Percentiles rank a stretch among this genome's conserved stretches.
phyloP scores from a whole-genome alignment of 768 basidiomycete genomes.

The Sistotremastrum niveocremeum region DNA sequence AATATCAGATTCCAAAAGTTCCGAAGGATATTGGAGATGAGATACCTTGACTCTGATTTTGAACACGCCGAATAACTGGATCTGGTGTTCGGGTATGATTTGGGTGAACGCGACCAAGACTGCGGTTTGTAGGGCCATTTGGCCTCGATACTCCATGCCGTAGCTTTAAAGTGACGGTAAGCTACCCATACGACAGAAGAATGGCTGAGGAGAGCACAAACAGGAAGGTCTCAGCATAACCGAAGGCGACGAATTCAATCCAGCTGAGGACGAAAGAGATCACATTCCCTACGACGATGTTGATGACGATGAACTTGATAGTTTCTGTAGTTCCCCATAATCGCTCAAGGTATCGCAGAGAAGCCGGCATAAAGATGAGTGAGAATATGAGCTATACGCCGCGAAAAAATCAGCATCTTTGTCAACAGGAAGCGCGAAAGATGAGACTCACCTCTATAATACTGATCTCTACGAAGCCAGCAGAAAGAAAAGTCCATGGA shows the following conservation, averaged over 20 bases:
- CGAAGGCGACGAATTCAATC: constrained; percentile 66
- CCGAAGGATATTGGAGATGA: background rate
- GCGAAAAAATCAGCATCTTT: constrained; percentile 2
- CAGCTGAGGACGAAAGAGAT: constrained; percentile 83
- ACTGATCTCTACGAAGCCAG: constrained; percentile 74
- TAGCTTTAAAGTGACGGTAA: constrained; percentile 37
- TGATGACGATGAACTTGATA: constrained; percentile 71
- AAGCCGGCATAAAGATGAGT: constrained; percentile 64
- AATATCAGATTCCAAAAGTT: background rate
- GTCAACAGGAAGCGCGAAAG: background rate
- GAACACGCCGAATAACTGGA: constrained; percentile 77
- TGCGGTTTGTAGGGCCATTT: constrained; percentile 81
- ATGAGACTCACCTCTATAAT: constrained; percentile 59
- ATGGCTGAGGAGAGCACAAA: constrained; percentile 25
- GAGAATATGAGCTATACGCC: constrained; percentile 56
- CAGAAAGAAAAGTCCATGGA: constrained; percentile 91
- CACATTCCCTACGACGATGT: constrained; percentile 69
- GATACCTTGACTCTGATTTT: constrained; percentile 82
- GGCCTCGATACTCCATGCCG: constrained; percentile 82
- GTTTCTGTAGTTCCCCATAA: constrained; percentile 87
- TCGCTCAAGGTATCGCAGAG: constrained; percentile 82
- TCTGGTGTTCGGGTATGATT: constrained; percentile 94
- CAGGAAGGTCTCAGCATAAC: constrained; percentile 65
- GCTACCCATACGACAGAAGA: constrained; percentile 6
- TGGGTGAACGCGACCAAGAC: constrained; percentile 95